Conservation (phyloP, 768 basidiomycete species). For the Leucosporidium creatinivorum region DNA sequence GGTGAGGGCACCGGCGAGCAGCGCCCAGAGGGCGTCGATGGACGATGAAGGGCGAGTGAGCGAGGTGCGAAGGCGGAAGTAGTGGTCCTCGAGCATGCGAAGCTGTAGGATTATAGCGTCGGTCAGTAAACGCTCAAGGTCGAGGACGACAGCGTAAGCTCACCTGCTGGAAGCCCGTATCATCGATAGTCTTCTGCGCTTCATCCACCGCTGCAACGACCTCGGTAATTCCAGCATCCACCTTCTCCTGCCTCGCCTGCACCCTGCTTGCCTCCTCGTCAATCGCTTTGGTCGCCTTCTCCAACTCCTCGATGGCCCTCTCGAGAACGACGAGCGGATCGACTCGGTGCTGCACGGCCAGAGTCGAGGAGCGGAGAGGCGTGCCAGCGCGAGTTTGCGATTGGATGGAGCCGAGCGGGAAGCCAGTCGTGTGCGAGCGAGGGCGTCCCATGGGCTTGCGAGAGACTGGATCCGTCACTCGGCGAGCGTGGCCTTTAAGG, state of each 20-base stretch:
- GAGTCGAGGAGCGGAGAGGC: background rate
- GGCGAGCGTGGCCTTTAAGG: background rate
- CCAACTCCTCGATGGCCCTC: background rate
- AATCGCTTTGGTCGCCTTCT: background rate
- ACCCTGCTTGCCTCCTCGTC: background rate
- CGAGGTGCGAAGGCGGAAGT: slow-evolving; percentile 8
- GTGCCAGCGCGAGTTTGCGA: background rate
- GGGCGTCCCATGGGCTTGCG: background rate
- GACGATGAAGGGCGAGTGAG: slow-evolving; percentile 2
- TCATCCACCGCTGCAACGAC: background rate
- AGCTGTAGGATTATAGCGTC: background rate
- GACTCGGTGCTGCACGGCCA: background rate
- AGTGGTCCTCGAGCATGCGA: slow-evolving; percentile 15
- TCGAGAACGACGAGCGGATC: slow-evolving; percentile 5
- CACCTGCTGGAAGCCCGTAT: background rate
- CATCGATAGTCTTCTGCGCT: slow-evolving; percentile 2
- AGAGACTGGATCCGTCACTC: background rate
- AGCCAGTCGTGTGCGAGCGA: background rate
- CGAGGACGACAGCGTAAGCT: too few relatives aligned
- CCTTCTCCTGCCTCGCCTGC: background rate
- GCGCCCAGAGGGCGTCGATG: slow-evolving; percentile 8
- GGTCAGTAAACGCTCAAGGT: background rate
- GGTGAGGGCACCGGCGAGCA: slow-evolving; percentile 1
- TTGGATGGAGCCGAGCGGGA: background rate
- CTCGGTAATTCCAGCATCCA: background rate